phyloP scores from a whole-genome alignment of 805 yeast species.

The Lipomyces sp. region DNA sequence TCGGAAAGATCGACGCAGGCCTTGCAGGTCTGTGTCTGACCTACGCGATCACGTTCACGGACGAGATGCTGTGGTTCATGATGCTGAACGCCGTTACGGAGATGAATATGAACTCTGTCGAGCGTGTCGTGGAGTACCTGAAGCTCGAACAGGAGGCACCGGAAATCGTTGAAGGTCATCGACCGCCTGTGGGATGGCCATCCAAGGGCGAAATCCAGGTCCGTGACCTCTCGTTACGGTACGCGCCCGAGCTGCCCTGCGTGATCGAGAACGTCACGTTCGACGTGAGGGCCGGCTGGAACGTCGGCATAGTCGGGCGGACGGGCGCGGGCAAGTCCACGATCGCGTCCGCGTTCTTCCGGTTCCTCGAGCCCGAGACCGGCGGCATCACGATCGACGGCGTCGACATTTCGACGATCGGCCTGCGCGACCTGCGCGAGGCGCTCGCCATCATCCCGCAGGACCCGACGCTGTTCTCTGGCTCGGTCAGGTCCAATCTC shows the following conservation, averaged over 20 bases:
- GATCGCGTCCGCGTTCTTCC: slow-evolving; percentile 86
- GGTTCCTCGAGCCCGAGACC: slow-evolving; percentile 51
- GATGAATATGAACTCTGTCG: slow-evolving; percentile 96
- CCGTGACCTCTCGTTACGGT: slow-evolving; percentile 71
- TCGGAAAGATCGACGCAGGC: slow-evolving; percentile 77
- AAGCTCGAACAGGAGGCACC: slow-evolving; percentile 81
- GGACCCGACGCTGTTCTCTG: slow-evolving; percentile 74
- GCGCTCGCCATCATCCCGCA: slow-evolving; percentile 73
- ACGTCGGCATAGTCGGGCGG: slow-evolving; percentile 94
- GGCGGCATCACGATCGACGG: slow-evolving; percentile 66
- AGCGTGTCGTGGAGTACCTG: slow-evolving; percentile 83
- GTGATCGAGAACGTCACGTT: slow-evolving; percentile 86
- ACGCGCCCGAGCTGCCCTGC: slow-evolving; percentile 79
- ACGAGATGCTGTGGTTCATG: slow-evolving; percentile 86
- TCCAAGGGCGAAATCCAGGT: slow-evolving; percentile 73
- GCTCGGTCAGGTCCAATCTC: slow-evolving; percentile 63
- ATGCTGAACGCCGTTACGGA: slow-evolving; percentile 85
- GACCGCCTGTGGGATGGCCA: slow-evolving; percentile 83
- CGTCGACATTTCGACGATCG: slow-evolving; percentile 56
- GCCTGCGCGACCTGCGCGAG: slow-evolving; percentile 59
- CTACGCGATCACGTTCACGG: slow-evolving; percentile 84
- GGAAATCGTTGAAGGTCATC: slow-evolving; percentile 53
- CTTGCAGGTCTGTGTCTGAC: slow-evolving; percentile 91
- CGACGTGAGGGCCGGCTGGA: slow-evolving; percentile 69
- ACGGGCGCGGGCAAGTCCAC: slow-evolving; percentile 99